Evolutionary conservation across 75 land plant species (phyloP).

Genomic region (Larix kaempferi): DNA sequence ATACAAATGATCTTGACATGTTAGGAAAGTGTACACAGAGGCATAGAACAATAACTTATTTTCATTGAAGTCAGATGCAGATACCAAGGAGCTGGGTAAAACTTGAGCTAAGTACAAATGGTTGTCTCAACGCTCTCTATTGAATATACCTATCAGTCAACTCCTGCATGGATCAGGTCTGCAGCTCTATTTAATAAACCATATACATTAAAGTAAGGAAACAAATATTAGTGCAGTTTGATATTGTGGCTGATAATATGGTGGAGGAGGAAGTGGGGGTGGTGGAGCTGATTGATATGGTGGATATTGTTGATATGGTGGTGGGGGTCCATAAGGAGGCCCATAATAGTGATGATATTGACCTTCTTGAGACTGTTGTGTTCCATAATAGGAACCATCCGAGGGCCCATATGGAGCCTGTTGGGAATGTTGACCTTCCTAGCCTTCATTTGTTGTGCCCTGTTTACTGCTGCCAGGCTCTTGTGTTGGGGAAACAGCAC

Average conservation of each 20-base stretch:
- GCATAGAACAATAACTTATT: too few species aligned
- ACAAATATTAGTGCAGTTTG: not conserved
- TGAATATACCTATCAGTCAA: too few species aligned
- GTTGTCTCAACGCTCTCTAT: too few species aligned
- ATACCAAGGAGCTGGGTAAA: too few species aligned
- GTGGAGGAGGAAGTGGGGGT: not conserved
- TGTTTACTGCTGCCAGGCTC: constrained; percentile 30
- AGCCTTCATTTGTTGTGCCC: constrained; percentile 17
- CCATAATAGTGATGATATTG: constrained; percentile 29
- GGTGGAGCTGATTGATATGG: constrained; percentile 14
- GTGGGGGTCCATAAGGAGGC: constrained; percentile 46
- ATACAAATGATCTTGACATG: too few species aligned
- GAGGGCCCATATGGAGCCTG: not conserved
- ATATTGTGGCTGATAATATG: not conserved
- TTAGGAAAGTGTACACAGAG: too few species aligned
- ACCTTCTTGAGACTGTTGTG: constrained; percentile 27
- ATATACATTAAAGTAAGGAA: too few species aligned
- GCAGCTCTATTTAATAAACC: too few species aligned
- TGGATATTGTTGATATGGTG: constrained; percentile 32
- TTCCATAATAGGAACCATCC: constrained; percentile 15
- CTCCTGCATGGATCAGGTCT: too few species aligned
- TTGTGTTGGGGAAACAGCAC: constrained; percentile 57
- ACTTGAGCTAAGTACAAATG: too few species aligned
- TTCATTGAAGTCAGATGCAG: too few species aligned
- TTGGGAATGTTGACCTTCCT: not conserved